phyloP scores from a whole-genome alignment of 768 basidiomycete species.

The Pleurotus pulmonarius region DNA sequence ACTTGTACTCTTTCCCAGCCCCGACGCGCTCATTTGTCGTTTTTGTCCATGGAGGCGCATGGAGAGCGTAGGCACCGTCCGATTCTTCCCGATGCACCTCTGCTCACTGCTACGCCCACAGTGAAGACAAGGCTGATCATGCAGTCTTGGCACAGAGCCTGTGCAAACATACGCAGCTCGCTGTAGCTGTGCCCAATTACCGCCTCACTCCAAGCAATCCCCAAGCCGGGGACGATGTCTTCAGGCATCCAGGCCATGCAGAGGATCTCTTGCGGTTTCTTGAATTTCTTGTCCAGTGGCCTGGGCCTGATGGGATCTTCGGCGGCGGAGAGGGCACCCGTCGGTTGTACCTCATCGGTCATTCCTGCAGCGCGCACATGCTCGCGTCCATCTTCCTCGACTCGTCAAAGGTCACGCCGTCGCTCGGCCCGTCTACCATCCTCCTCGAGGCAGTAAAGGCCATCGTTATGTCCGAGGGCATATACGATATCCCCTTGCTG shows the following conservation, averaged over 20 bases:
- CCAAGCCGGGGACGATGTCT: constrained; percentile 27
- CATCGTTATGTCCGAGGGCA: constrained; percentile 69
- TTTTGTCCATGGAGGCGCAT: constrained; percentile 84
- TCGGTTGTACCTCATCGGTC: constrained; percentile 61
- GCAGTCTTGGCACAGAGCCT: constrained; percentile 49
- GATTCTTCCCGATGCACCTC: background rate
- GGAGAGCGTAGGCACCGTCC: constrained; percentile 57
- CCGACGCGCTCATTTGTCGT: background rate
- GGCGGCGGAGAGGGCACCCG: constrained; percentile 31
- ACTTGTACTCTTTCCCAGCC: constrained; percentile 20
- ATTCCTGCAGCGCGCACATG: constrained; percentile 85
- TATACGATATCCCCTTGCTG: constrained; percentile 70
- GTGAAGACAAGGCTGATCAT: constrained; percentile 72
- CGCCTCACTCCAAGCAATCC: constrained; percentile 54
- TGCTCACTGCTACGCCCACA: constrained; percentile 20
- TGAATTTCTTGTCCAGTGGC: constrained; percentile 49
- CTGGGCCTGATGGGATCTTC: constrained; percentile 22
- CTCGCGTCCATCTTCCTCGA: constrained; percentile 65
- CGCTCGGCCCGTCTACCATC: constrained; percentile 38
- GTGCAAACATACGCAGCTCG: constrained; percentile 40
- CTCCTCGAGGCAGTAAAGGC: constrained; percentile 46
- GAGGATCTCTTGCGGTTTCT: constrained; percentile 63
- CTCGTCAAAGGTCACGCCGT: constrained; percentile 35
- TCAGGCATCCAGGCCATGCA: constrained; percentile 71
- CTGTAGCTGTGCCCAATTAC: constrained; percentile 78